Evolutionary conservation across 2,329 filamentous ascomycete genomes (phyloP), one percentile per base, ranked within the genome.

Genomic region (Aureobasidium sp.): DNA sequence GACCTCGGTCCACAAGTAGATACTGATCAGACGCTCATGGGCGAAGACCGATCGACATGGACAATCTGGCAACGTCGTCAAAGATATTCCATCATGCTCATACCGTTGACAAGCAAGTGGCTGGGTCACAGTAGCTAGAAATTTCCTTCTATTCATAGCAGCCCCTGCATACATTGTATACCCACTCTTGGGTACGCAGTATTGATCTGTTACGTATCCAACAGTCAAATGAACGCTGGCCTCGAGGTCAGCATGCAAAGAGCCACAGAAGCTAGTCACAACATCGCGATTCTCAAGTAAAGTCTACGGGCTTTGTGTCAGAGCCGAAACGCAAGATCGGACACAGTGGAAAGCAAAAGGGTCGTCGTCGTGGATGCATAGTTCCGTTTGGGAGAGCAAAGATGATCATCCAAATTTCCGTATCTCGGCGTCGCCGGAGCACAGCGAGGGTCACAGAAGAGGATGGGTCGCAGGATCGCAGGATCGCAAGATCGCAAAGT

Each of bases 121-220:
- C 50, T 52, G 34, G 50, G 37, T 24, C 37, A 39, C 34, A 52
- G 50, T 26, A 52, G 50, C 20, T 24, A 52, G 26, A 52, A 51
- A 10, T 51, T 32, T 51, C 47, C 47, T 24, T 32, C 50, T 52
- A 39, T 36, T 39, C 50, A 52, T 52, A 52, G 50, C 50, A 52
- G 17, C 34, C 50, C 32, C 13, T 8, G 34, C 50, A 52, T 39
- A 26, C 48, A 37, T 26, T 20, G 26, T 12, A 52, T 39, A 51
- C n/a, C 50, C 50, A 52, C 50, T 27, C 13, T 27, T 15, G 8
- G n/a, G 24, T 24, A 37, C 34, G 3, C 12, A 37, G 3, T 15
- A 37, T 37, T 37, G 13, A 15, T 13, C 10, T 37, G 34, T 36
- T 6, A 20, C 34, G 6, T 39, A 9, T 3, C 34, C 32, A 37